Base-by-base conservation (phyloP, 306 rosid genomes). In the Quercus variabilis region DNA sequence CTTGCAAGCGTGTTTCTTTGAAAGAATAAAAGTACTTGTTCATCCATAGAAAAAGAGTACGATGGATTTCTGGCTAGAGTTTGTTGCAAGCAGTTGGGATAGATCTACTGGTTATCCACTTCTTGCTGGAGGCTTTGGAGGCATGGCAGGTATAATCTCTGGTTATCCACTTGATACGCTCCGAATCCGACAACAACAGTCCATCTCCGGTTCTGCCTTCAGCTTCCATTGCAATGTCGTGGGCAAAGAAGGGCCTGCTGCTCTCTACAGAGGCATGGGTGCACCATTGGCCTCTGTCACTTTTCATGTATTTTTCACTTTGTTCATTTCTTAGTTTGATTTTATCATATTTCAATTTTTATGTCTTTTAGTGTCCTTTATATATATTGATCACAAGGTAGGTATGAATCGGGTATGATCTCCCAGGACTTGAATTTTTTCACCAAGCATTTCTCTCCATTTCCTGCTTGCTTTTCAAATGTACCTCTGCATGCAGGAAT, bases 111-210 rank as follows among this genome's bases (percentile, higher is more conserved):
- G 30, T 28, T 28, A 28, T 28, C 30, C 90, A 52, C 91, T 94
- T 86, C 92, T 94, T 18, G 99, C 97, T 0, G 97, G 97, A 25
- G 97, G 99, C 0, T 81, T 86, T 72, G 97, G 97, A 57, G 99
- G 99, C 64, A 79, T 85, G 46, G 99, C 98, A 30, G 98, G 98
- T 62, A 46, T 93, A 5, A 15, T 95, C 55, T 88, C 96, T 5
- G 98, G 99, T 54, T 89, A 90, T 70, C 99, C 97, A 1, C 88
- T 95, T 6, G 97, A 95, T 72, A 95, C 98, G 8, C 83, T 95
- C 13, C 81, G 97, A 0, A 55, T 95, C 72, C 80, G 84, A 63
- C 92, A 89, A 58, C 96, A 95, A 23, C 75, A 65, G 4, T 41
- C 91, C 1, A 69, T 51, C 43, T 67, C 83, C n/a, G 92, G 88